These are phyloP conservation scores for Septoria linicola DNA, from an alignment of 2,329 filamentous ascomycete species.

Conservation along the genomic window DNA sequence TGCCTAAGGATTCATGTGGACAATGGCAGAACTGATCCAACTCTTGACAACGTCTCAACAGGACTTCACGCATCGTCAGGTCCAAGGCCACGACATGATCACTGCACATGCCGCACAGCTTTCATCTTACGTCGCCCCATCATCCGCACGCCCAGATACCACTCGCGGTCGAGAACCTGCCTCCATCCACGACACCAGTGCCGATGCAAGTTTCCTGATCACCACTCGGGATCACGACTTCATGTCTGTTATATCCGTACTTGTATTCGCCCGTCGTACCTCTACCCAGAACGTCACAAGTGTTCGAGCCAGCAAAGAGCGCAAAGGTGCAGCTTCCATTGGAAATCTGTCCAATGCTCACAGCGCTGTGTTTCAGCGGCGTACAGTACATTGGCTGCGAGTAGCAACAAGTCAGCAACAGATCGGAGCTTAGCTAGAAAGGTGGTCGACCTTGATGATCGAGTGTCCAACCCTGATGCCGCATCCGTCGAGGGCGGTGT, in stretches of 20 bases:
- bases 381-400: constrained; percentile 16
- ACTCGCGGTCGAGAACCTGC: constrained; percentile 27
- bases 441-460: constrained; percentile 10
- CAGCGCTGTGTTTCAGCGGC: constrained; percentile 8
- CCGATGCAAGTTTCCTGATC: constrained; percentile 21
- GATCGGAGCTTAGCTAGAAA: not conserved
- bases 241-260: constrained; percentile 10
- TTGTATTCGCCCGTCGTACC: constrained; percentile 10
- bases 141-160: constrained; percentile 31
- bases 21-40: too few species aligned
- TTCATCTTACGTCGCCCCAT: not conserved
- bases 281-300: constrained; percentile 21
- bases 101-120: not conserved
- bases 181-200: constrained; percentile 31
- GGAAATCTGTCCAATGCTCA: constrained; percentile 24
- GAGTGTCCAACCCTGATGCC: constrained; percentile 3
- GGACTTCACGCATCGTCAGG: not conserved
- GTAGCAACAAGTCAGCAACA: not conserved
- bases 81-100: too few species aligned
- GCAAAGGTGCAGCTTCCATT: constrained; percentile 28
- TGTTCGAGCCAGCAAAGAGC: constrained; percentile 22
- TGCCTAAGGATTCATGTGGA: too few species aligned
- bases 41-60: not conserved
- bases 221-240: constrained; percentile 20
- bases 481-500: constrained; percentile 7